A percentile compares a stretch with the other conserved stretches of the same genome.
Conservation (phyloP, 2,329 filamentous ascomycete genomes). For the Zymoseptoria tritici region DNA sequence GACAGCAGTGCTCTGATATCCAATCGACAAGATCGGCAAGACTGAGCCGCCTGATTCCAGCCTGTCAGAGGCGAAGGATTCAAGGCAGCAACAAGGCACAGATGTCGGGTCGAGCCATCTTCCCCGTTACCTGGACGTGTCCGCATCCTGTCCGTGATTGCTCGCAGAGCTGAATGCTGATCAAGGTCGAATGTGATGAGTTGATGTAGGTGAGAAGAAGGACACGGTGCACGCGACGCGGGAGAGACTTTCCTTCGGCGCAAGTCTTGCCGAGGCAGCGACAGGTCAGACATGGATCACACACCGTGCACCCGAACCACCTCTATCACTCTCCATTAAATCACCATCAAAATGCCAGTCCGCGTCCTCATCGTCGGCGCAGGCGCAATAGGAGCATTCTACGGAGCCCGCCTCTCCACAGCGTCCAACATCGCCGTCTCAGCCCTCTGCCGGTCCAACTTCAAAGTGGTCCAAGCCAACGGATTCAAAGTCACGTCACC, state of each 20-base stretch:
- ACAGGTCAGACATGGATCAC: background rate
- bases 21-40: constrained; percentile 2
- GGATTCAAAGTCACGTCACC: constrained; percentile 60
- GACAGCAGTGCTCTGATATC: constrained; percentile 8
- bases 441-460: constrained; percentile 68
- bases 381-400: constrained; percentile 66
- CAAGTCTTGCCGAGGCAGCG: background rate
- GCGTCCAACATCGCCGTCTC: constrained; percentile 51
- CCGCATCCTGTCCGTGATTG: no score
- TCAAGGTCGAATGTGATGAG: no score
- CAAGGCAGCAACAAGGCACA: no score
- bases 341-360: constrained; percentile 33
- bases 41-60: no score
- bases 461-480: constrained; percentile 51
- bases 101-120: no score
- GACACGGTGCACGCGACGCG: no score
- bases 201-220: background rate
- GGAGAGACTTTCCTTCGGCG: background rate
- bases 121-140: no score
- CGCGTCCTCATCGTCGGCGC: constrained; percentile 62
- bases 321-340: background rate
- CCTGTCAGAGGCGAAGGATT: no score
- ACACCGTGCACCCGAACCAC: background rate
- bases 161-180: no score
- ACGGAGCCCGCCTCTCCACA: constrained; percentile 58